These are phyloP conservation scores for Athelia psychrophila DNA, from an alignment of 1,284 basidiomycete species.

Conservation along the genomic window DNA sequence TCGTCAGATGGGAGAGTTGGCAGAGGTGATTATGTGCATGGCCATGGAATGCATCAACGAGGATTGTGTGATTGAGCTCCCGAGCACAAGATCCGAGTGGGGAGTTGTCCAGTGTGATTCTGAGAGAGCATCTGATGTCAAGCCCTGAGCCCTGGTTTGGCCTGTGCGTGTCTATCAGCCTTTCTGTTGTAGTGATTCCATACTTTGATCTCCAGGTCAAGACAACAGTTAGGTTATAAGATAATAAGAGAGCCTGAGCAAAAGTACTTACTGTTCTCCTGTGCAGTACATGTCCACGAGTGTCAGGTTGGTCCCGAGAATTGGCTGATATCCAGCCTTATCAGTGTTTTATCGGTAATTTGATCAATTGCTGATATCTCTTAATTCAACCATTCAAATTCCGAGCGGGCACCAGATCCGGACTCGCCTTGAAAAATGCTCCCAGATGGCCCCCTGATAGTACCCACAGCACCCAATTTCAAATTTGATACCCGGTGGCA, in stretches of 20 bases:
- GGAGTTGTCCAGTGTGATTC: conserved; percentile 5
- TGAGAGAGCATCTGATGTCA: conserved; percentile 14
- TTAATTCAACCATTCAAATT: background rate
- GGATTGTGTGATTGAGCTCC: background rate
- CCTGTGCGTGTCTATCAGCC: background rate
- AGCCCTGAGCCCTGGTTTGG: background rate
- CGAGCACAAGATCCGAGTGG: conserved; percentile 4
- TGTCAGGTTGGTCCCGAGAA: background rate
- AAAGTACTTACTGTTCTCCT: background rate
- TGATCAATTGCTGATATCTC: background rate
- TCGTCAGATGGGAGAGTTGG: conserved; percentile 21
- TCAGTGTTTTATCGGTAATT: background rate
- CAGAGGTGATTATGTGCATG: conserved; percentile 28
- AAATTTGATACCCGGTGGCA: no score
- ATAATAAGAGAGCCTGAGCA: background rate
- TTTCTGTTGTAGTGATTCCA: background rate
- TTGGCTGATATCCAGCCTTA: background rate
- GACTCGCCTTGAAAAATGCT: no score
- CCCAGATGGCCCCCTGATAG: no score
- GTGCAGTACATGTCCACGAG: background rate
- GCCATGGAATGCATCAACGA: conserved; percentile 17
- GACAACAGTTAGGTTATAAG: background rate
- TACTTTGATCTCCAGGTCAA: background rate
- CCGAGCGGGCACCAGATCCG: no score
- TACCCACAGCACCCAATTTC: no score